A percentile compares a stretch with the other conserved stretches of the same genome.
Evolutionary conservation across 1,284 basidiomycete species (phyloP).

Genomic region (Flammula alnicola): DNA sequence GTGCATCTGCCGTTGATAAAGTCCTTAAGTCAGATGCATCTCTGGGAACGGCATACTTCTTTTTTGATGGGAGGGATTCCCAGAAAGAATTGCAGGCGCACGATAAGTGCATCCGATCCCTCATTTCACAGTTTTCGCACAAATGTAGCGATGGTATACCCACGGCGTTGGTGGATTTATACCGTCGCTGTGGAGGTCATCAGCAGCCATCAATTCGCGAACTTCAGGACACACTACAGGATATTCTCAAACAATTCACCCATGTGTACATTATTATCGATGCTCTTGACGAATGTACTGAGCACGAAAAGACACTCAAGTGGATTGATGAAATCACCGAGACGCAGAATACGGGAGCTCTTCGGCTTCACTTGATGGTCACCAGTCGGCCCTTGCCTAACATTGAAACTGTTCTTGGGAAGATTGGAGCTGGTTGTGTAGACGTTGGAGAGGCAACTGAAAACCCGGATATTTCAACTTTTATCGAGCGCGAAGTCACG

Average conservation of each 20-base stretch:
- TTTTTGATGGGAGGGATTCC: conserved; percentile 11
- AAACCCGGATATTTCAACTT: not conserved
- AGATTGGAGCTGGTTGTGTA: not conserved
- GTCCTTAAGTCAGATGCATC: not conserved
- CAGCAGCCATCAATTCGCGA: not conserved
- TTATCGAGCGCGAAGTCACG: not conserved
- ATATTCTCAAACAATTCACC: not conserved
- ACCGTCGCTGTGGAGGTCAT: not conserved
- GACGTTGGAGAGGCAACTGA: not conserved
- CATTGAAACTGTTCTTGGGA: not conserved
- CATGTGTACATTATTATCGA: conserved; percentile 8
- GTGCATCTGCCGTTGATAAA: not conserved
- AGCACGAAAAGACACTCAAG: not conserved
- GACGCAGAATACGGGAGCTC: not conserved
- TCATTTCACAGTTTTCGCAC: conserved; percentile 6
- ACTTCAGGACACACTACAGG: not conserved
- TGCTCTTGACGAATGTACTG: conserved; percentile 12
- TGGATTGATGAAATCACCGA: not conserved
- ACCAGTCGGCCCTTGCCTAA: not conserved
- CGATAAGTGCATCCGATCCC: conserved; percentile 10
- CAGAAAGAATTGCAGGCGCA: conserved; percentile 7
- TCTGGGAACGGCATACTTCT: not conserved
- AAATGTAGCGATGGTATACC: not conserved
- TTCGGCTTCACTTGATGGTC: not conserved
- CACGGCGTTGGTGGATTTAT: not conserved